A percentile compares a stretch with the other conserved stretches of the same genome.
Conservation (phyloP, 2,329 filamentous ascomycete species). For the Cladosporium sphaerospermum region DNA sequence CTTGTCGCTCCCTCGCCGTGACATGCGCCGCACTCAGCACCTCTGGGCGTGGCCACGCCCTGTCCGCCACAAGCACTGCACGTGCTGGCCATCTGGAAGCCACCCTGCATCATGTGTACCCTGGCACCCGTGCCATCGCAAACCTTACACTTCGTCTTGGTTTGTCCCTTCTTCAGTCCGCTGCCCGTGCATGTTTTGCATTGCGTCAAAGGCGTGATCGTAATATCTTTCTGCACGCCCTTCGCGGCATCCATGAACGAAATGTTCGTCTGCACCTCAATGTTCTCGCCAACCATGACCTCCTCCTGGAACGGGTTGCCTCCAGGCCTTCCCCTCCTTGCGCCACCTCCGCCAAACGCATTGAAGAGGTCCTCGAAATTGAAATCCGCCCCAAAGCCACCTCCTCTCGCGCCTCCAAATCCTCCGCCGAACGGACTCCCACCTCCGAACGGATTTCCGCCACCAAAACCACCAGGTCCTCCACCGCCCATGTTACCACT, state of each 20-base stretch:
- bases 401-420: constrained; percentile 31
- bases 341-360: constrained; percentile 67
- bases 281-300: constrained; percentile 86
- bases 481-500: constrained; percentile 54
- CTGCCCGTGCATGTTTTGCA: constrained; percentile 79
- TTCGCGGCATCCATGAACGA: constrained; percentile 96
- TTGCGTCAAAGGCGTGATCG: constrained; percentile 70
- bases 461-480: constrained; percentile 51
- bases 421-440: constrained; percentile 49
- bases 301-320: constrained; percentile 70
- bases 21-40: constrained; percentile 75
- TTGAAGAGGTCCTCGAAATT: constrained; percentile 96
- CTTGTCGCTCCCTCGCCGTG: constrained; percentile 76
- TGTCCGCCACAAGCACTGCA: constrained; percentile 76
- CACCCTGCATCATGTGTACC: constrained; percentile 83
- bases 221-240: constrained; percentile 81
- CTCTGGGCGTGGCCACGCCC: constrained; percentile 68
- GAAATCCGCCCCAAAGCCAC: constrained; percentile 74
- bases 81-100: constrained; percentile 92
- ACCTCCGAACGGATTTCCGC: constrained; percentile 58
- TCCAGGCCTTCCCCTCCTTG: constrained; percentile 39
- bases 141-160: constrained; percentile 64
- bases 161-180: constrained; percentile 75
- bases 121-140: constrained; percentile 83
- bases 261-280: constrained; percentile 88